Evolutionary conservation across 108 stramenopile genomes (phyloP).

Genomic region (Conticribra guillardii): DNA sequence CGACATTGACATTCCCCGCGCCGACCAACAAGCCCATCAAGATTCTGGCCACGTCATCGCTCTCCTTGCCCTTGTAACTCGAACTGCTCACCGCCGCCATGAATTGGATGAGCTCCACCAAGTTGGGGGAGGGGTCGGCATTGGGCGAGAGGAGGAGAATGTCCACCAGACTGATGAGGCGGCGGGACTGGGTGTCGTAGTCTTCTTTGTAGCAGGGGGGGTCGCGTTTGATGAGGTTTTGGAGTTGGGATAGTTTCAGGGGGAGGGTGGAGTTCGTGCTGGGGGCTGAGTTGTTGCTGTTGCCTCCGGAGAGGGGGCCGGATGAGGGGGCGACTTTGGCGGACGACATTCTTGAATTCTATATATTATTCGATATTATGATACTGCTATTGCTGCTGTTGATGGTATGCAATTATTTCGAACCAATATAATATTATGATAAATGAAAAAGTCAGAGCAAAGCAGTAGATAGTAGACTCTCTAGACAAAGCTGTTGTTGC

Average conservation of each 20-base stretch:
- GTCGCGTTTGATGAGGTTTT: slow-evolving; percentile 97
- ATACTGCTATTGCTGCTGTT: no score
- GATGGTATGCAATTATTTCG: no score
- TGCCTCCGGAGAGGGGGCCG: no score
- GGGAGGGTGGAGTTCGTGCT: no score
- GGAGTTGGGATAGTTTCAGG: slow-evolving; percentile 87
- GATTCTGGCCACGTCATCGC: slow-evolving; percentile 73
- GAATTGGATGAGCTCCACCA: slow-evolving; percentile 91
- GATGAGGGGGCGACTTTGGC: no score
- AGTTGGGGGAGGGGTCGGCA: slow-evolving; percentile 63
- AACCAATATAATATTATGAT: no score
- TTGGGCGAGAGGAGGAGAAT: slow-evolving; percentile 81
- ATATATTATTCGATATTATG: no score
- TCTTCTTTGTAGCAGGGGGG: slow-evolving; percentile 93
- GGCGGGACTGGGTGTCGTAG: slow-evolving; percentile 89
- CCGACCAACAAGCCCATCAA: slow-evolving; percentile 87
- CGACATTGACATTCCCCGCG: slow-evolving; percentile 17
- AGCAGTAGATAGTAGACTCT: no score
- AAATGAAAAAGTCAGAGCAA: no score
- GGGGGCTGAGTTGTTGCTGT: no score
- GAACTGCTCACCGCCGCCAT: slow-evolving; percentile 84
- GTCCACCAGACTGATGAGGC: slow-evolving; percentile 70
- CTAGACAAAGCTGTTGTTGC: no score
- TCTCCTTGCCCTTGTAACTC: slow-evolving; percentile 78
- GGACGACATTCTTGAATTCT: no score